A percentile compares a stretch with the other conserved stretches of the same genome.
phyloP scores from a whole-genome alignment of 2,329 filamentous ascomycete species.

The Colletotrichum zoysiae region DNA sequence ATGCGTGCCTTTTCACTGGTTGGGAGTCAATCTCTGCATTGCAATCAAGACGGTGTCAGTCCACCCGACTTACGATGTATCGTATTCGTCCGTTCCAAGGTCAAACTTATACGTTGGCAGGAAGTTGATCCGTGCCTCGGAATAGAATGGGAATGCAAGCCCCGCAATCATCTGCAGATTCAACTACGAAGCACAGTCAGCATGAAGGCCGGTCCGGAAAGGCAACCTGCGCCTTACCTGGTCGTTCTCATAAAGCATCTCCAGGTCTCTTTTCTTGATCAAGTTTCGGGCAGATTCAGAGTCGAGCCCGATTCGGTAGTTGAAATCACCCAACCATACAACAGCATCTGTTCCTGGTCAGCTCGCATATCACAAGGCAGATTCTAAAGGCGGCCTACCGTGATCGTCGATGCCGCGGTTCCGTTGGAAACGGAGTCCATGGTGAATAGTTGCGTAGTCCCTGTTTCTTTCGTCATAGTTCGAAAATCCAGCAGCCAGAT shows the following conservation, averaged over 20 bases:
- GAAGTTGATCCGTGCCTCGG: slow-evolving; percentile 89
- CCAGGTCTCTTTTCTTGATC: slow-evolving; percentile 79
- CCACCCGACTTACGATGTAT: slow-evolving; percentile 77
- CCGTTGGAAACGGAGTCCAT: slow-evolving; percentile 89
- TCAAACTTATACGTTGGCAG: slow-evolving; percentile 97
- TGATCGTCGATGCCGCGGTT: slow-evolving; percentile 94
- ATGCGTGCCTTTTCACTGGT: slow-evolving; percentile 89
- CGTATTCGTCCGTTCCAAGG: slow-evolving; percentile 87
- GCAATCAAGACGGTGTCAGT: too few relatives aligned
- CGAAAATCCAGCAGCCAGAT: slow-evolving; percentile 93
- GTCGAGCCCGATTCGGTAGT: slow-evolving; percentile 91
- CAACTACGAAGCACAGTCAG: slow-evolving; percentile 63
- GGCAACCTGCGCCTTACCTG: slow-evolving; percentile 65
- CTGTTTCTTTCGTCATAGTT: slow-evolving; percentile 97
- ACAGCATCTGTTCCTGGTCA: slow-evolving; percentile 68
- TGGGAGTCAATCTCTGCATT: slow-evolving; percentile 48
- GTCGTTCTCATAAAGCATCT: slow-evolving; percentile 89
- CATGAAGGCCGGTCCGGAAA: neutral
- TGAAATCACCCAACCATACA: slow-evolving; percentile 98
- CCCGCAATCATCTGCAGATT: slow-evolving; percentile 98
- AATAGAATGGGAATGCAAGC: slow-evolving; percentile 90
- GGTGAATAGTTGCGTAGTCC: slow-evolving; percentile 90
- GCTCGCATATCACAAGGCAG: neutral
- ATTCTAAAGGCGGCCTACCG: slow-evolving; percentile 59
- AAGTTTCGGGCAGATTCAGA: slow-evolving; percentile 83